Base-by-base conservation (phyloP, 805 yeast genomes). In the Kodamaea jinghongensis region DNA sequence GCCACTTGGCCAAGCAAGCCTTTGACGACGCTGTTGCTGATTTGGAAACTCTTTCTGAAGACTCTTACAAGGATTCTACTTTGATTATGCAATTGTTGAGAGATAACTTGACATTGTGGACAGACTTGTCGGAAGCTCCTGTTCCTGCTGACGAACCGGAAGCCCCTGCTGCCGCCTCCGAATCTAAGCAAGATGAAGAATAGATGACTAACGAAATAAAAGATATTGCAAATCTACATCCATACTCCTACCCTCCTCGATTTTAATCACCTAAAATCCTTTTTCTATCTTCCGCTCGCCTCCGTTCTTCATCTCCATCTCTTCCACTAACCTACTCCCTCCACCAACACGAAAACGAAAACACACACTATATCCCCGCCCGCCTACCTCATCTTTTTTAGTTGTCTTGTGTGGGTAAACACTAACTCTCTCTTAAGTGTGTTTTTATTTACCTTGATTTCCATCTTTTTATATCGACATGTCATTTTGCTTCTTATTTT, bases 21-120 rank as follows among this genome's bases (percentile, higher is more conserved):
- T 91, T 93, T 56, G 99, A 91, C 70, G 98, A 91, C 63, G 99
- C 99, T 50, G 95, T 91, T 65, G 96, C 99, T 50, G 98, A 93
- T 74, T 81, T 91, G 66, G 99, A 91, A 73, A 87, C 97, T 52
- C 78, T 91, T 63, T 86, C 96, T 33, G 99, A 91, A 74, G 99
- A 91, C 75, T 86, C 96, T 53, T 91, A 93, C 82, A 93, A 91
- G 72, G 99, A 91, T 70, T 89, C 97, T 49, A 93, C 98, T 55
- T 81, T 93, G 67, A 93, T 93, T 65, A 93, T 93, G 99, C 98
- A 93, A 81, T 82, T 93, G 67, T 82, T 93, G 67, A 86, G 97
- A 76, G 98, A 93, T 73, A 91, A 91, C 81, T 78, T 91, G 75
- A 91, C 98, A 52, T 81, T 91, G 75, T 91, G 99, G 99, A 89